Evolutionary conservation across 306 rosid species (phyloP).

Genomic region (Vachellia pachyceras): DNA sequence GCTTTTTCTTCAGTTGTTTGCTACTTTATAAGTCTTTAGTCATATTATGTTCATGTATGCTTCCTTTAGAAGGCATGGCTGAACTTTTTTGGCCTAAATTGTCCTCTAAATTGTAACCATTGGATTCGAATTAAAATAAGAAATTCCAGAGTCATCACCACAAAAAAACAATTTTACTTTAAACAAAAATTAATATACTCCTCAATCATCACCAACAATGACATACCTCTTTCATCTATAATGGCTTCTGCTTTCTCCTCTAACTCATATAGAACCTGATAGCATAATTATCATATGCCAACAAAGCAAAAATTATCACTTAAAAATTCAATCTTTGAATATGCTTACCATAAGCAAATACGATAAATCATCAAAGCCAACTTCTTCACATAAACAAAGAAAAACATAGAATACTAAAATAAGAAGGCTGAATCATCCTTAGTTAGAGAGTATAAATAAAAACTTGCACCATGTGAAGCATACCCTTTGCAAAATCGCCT

Average conservation of each 20-base stretch:
- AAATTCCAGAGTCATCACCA: background rate
- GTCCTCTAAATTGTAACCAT: background rate
- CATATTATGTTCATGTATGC: background rate
- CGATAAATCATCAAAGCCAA: background rate
- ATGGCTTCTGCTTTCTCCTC: conserved; percentile 92
- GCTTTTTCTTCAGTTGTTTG: background rate
- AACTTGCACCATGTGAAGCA: conserved; percentile 33
- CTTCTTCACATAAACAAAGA: background rate
- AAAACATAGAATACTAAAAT: conserved; percentile 13
- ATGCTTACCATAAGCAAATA: background rate
- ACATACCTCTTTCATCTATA: conserved; percentile 87
- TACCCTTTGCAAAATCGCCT: conserved; percentile 92
- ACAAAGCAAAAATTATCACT: background rate
- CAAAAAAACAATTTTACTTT: background rate
- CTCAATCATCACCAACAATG: conserved; percentile 29
- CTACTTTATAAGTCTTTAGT: background rate
- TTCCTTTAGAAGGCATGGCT: background rate
- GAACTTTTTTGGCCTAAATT: background rate
- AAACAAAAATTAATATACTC: background rate
- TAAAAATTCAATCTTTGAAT: background rate
- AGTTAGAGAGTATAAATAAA: conserved; percentile 6
- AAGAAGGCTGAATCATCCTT: conserved; percentile 1
- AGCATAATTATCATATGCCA: conserved; percentile 17
- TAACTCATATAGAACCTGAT: conserved; percentile 82
- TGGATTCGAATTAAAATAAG: no score